Percentiles rank a stretch among this genome's conserved stretches.
Conservation (phyloP, 495 filamentous ascomycete genomes). For the Terfezia boudieri region DNA sequence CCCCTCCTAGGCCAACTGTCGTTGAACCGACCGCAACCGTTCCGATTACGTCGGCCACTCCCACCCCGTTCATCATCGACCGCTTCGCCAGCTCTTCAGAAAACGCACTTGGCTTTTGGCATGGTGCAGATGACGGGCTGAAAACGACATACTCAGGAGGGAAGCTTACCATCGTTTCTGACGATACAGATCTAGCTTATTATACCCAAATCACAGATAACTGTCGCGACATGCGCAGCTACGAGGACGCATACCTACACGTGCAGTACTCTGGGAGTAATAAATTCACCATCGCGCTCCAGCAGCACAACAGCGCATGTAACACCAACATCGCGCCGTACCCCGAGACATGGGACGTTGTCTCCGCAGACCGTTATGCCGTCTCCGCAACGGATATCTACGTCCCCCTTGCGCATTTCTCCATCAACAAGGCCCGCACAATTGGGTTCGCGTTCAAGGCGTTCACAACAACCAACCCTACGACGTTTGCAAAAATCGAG, state of each 20-base stretch:
- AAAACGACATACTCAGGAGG: slow-evolving; percentile 27
- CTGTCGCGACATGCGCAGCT: slow-evolving; percentile 39
- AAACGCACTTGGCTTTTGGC: slow-evolving; percentile 49
- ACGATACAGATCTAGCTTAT: slow-evolving; percentile 45
- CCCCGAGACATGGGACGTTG: slow-evolving; percentile 51
- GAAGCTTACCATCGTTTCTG: slow-evolving; percentile 35
- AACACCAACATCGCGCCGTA: slow-evolving; percentile 36
- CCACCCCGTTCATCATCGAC: slow-evolving; percentile 41
- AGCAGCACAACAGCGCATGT: slow-evolving; percentile 48
- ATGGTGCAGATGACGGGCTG: slow-evolving; percentile 43
- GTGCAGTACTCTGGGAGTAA: slow-evolving; percentile 44
- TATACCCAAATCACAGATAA: slow-evolving; percentile 38
- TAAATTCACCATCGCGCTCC: slow-evolving; percentile 44
- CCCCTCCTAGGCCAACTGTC: slow-evolving; percentile 21
- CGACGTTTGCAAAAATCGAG: slow-evolving; percentile 37
- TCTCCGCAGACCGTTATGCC: slow-evolving; percentile 46
- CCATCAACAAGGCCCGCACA: slow-evolving; percentile 33
- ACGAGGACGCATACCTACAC: slow-evolving; percentile 41
- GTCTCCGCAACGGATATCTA: slow-evolving; percentile 37
- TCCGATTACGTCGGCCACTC: slow-evolving; percentile 26
- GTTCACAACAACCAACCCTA: slow-evolving; percentile 31
- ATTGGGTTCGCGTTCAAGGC: slow-evolving; percentile 48
- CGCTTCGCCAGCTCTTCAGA: slow-evolving; percentile 31
- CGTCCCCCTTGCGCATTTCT: slow-evolving; percentile 53
- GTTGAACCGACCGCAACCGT: slow-evolving; percentile 26